Percentiles rank a stretch among this genome's conserved stretches.
These are phyloP conservation scores for Penicillium sclerotiorum DNA, from an alignment of 2,329 filamentous ascomycete genomes.

Conservation along the genomic window DNA sequence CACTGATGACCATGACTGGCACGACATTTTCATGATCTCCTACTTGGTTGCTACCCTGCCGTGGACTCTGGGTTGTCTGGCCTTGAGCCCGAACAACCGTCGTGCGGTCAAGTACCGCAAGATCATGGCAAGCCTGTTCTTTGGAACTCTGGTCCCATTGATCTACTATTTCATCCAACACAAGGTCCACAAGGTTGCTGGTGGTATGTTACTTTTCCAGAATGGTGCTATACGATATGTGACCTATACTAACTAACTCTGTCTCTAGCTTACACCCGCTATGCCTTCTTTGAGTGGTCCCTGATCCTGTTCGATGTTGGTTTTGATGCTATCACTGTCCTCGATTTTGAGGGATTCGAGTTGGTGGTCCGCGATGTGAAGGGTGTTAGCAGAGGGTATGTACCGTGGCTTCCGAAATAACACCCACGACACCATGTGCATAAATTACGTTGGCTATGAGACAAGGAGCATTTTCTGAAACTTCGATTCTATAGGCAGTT, in stretches of 20 bases:
- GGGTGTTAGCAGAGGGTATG: slow-evolving; percentile 96
- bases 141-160: slow-evolving; percentile 84
- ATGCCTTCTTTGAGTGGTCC: slow-evolving; percentile 97
- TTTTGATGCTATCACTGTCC: slow-evolving; percentile 90
- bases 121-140: slow-evolving; percentile 79
- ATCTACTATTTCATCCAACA: slow-evolving; percentile 99
- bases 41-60: slow-evolving; percentile 93
- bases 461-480: slow-evolving; percentile 42
- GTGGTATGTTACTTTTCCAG: slow-evolving; percentile 65
- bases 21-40: slow-evolving; percentile 99
- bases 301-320: slow-evolving; percentile 92
- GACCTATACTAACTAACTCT: slow-evolving; percentile 2
- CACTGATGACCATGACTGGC: slow-evolving; percentile 97
- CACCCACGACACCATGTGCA: slow-evolving; percentile 51
- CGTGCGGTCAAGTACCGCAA: slow-evolving; percentile 87
- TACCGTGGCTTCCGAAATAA: slow-evolving; percentile 92
- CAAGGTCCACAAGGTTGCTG: slow-evolving; percentile 90
- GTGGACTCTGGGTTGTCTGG: slow-evolving; percentile 90
- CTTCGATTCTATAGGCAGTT: slow-evolving; percentile 49
- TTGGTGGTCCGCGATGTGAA: slow-evolving; percentile 85
- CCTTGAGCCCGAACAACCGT: slow-evolving; percentile 81
- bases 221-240: not conserved
- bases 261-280: slow-evolving; percentile 85
- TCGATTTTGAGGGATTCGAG: slow-evolving; percentile 90
- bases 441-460: slow-evolving; percentile 41